Percentiles rank a stretch among this genome's conserved stretches.
phyloP scores from a whole-genome alignment of 305 asterid species.

The Petunia hybrid region DNA sequence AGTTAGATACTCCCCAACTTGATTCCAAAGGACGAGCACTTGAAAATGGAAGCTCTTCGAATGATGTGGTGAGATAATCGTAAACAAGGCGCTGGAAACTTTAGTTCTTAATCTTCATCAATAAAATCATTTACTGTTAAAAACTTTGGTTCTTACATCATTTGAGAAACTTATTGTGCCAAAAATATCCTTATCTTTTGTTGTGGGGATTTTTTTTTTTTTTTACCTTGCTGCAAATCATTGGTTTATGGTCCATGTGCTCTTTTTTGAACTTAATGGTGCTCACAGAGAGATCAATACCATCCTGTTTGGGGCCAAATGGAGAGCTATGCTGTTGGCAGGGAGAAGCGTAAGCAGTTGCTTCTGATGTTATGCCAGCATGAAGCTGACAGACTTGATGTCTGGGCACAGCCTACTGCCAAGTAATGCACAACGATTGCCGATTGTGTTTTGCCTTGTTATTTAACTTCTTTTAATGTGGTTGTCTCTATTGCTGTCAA shows the following conservation, averaged over 20 bases:
- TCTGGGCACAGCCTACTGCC: slow-evolving; percentile 98
- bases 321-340: slow-evolving; percentile 84
- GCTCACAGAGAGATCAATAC: slow-evolving; percentile 73
- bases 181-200: slow-evolving; percentile 4
- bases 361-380: slow-evolving; percentile 96
- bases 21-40: slow-evolving; percentile 65
- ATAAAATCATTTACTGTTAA: no score
- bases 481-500: slow-evolving; percentile 32
- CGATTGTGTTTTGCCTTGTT: slow-evolving; percentile 19
- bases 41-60: slow-evolving; percentile 65
- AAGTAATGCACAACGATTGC: slow-evolving; percentile 58
- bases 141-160: slow-evolving; percentile 19
- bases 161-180: slow-evolving; percentile 10
- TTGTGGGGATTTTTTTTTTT: slow-evolving; percentile 4
- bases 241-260: slow-evolving; percentile 40
- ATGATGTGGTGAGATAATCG: slow-evolving; percentile 69
- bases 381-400: slow-evolving; percentile 98
- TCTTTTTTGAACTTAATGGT: slow-evolving; percentile 26
- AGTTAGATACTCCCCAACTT: slow-evolving; percentile 57
- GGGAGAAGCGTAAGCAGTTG: slow-evolving; percentile 90
- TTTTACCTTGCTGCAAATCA: slow-evolving; percentile 30
- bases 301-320: slow-evolving; percentile 99
- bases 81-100: slow-evolving; percentile 19
- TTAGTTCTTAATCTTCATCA: background rate
- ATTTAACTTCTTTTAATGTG: slow-evolving; percentile 27